Conservation (phyloP, 345 rosid species). For the Barbarea vulgaris region DNA sequence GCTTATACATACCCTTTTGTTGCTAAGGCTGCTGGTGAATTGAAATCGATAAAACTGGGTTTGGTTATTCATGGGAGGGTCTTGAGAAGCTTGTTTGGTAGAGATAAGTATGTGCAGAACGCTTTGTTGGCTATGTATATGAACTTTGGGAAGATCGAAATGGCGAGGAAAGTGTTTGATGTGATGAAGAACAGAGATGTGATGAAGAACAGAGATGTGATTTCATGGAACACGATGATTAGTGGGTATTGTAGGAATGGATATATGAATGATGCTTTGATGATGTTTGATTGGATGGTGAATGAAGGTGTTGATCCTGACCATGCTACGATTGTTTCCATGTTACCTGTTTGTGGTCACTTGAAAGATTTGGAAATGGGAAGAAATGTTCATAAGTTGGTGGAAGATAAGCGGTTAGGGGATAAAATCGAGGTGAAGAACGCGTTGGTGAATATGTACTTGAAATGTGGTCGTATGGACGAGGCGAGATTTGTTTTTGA, state of each 20-base stretch:
- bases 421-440: slow-evolving; percentile 52
- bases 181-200: slow-evolving; percentile 49
- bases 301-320: slow-evolving; percentile 52
- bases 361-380: slow-evolving; percentile 60
- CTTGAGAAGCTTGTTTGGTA: slow-evolving; percentile 46
- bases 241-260: slow-evolving; percentile 68
- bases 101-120: slow-evolving; percentile 52
- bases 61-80: slow-evolving; percentile 51
- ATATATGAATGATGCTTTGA: slow-evolving; percentile 49
- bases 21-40: slow-evolving; percentile 57
- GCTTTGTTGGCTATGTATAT: slow-evolving; percentile 68
- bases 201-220: slow-evolving; percentile 56
- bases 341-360: slow-evolving; percentile 64
- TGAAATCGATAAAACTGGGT: slow-evolving; percentile 45
- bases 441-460: slow-evolving; percentile 68
- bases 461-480: slow-evolving; percentile 58
- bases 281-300: slow-evolving; percentile 50
- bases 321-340: slow-evolving; percentile 53
- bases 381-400: slow-evolving; percentile 53
- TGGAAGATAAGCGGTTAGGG: slow-evolving; percentile 50
- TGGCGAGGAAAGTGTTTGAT: slow-evolving; percentile 58
- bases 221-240: slow-evolving; percentile 70
- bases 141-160: slow-evolving; percentile 51
- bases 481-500: slow-evolving; percentile 65
- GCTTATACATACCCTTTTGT: slow-evolving; percentile 57